A percentile compares a stretch with the other conserved stretches of the same genome.
Conservation (phyloP, 169 alveolate species). For the Cryptosporidium baileyi region DNA sequence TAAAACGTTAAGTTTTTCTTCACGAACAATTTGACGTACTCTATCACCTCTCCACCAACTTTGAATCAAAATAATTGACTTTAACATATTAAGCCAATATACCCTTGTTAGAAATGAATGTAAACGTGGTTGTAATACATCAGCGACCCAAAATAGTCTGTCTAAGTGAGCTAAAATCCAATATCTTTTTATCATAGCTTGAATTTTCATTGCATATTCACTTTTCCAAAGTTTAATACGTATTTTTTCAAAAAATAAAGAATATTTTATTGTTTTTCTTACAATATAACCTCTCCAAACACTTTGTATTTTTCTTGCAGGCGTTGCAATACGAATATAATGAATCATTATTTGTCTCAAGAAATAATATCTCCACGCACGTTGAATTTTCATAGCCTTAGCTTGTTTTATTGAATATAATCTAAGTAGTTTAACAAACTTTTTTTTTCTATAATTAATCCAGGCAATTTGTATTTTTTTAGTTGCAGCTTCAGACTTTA, state of each 20-base stretch:
- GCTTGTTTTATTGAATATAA: slow-evolving; percentile 23
- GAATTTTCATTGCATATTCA: slow-evolving; percentile 47
- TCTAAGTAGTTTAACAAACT: neutral
- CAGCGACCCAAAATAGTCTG: slow-evolving; percentile 51
- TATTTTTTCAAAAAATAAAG: slow-evolving; percentile 31
- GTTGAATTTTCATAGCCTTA: slow-evolving; percentile 45
- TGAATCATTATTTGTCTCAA: slow-evolving; percentile 35
- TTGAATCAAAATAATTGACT: slow-evolving; percentile 69
- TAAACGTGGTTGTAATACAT: slow-evolving; percentile 53
- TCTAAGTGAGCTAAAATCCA: slow-evolving; percentile 68
- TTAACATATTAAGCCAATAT: slow-evolving; percentile 48
- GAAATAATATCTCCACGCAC: slow-evolving; percentile 46
- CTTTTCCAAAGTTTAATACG: slow-evolving; percentile 34
- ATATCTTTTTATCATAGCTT: slow-evolving; percentile 47
- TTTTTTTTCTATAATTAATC: slow-evolving; percentile 31
- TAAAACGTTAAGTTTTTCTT: slow-evolving; percentile 71
- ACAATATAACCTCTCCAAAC: slow-evolving; percentile 74
- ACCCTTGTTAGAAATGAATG: slow-evolving; percentile 53
- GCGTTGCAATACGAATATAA: slow-evolving; percentile 49
- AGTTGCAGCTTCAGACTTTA: slow-evolving; percentile 51
- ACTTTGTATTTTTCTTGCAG: slow-evolving; percentile 72
- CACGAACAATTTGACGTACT: slow-evolving; percentile 74
- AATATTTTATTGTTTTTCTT: slow-evolving; percentile 43
- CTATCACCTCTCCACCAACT: slow-evolving; percentile 77
- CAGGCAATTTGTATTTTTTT: slow-evolving; percentile 16